Base-by-base conservation (phyloP, 306 rosid species). In the Lathyrus aphaca region DNA sequence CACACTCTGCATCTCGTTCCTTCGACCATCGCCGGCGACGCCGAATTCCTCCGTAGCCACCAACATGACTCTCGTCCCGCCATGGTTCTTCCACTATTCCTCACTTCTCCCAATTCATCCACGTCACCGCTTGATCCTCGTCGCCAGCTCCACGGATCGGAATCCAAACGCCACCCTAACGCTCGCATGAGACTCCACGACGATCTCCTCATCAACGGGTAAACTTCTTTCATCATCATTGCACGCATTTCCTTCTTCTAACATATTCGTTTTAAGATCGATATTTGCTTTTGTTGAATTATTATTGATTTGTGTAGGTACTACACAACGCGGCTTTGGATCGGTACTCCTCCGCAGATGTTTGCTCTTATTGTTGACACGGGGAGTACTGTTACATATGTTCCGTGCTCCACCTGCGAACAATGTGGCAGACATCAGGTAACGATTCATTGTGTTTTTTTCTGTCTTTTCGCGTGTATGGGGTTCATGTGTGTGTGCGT, bases 101-200 rank as follows among this genome's bases (percentile, higher is more conserved):
- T 69, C 63, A 78, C 89, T 61, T 14, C 88, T 39, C 82, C 86
- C 32, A 69, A 85, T 78, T 75, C 84, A 0, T 75, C 89, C 45
- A 27, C 60, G 16, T 57, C 83, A 44, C 32, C 74, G 13, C 58
- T 79, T 53, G 79, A 74, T 74, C 61, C 83, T 4, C 96, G 81
- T 17, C 99, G 99, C 62, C 83, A 42, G 9, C 96, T 94, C 23
- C 80, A 77, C 70, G 81, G 86, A 82, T 88, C 95, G 49, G 85
- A 72, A 19, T 57, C 86, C 49, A 29, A 58, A n/a, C 76, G 48
- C 58, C 94, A 69, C 29, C 81, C 90, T 69, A 87, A 84, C 63
- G 99, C 99, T 65, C 96, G 86, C 50, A 94, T 94, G 99, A 76
- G 95, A 54, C 99, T 94, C 71, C 75, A 87, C 72, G 99, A 94